A percentile compares a stretch with the other conserved stretches of the same genome.
Conservation (phyloP, 2,329 filamentous ascomycete species). For the Metarhizium brunneum region DNA sequence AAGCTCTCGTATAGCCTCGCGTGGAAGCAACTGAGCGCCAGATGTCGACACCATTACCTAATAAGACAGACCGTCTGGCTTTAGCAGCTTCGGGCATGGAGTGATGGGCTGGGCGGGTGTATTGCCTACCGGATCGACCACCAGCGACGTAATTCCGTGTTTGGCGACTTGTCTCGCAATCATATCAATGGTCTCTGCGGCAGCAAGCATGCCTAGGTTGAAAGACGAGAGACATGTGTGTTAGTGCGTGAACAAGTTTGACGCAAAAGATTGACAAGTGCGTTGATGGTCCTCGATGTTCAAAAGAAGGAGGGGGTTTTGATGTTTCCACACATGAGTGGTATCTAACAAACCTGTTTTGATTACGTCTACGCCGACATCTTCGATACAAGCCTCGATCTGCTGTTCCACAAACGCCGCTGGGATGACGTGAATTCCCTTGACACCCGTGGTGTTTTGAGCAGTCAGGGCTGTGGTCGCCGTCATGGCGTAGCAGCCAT, state of each 20-base stretch:
- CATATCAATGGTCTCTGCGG: conserved; percentile 27
- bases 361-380: conserved; percentile 81
- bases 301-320: too few species aligned
- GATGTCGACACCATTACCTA: conserved; percentile 89
- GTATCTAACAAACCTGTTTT: conserved; percentile 61
- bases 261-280: too few species aligned
- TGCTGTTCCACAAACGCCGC: conserved; percentile 72
- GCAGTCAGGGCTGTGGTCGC: conserved; percentile 93
- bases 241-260: background rate
- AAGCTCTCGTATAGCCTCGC: conserved; percentile 53
- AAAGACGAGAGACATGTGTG: background rate
- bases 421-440: conserved; percentile 71
- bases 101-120: background rate
- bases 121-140: conserved; percentile 28
- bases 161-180: conserved; percentile 21
- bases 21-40: conserved; percentile 59
- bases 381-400: conserved; percentile 74
- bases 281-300: too few species aligned
- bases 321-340: background rate
- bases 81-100: background rate
- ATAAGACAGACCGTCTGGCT: too few species aligned
- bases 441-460: conserved; percentile 82
- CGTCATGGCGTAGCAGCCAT: conserved; percentile 93
- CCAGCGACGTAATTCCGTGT: conserved; percentile 20
- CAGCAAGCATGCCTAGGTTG: conserved; percentile 28